Conservation (phyloP, 2,329 filamentous ascomycete genomes). For the Botrytis tulipae region DNA sequence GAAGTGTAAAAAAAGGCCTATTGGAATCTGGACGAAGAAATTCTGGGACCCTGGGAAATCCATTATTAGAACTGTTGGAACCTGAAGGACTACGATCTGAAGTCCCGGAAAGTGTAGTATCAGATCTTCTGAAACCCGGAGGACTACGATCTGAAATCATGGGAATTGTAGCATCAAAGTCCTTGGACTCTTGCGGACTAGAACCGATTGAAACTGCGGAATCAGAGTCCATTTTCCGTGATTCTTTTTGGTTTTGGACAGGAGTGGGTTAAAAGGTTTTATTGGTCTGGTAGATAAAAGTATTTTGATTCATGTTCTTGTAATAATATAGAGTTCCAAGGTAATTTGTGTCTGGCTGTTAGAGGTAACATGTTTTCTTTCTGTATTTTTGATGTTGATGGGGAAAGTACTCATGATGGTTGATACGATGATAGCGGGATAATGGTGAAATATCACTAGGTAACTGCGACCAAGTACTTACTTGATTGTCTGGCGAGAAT, state of each 20-base stretch:
- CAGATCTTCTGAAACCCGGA: neutral
- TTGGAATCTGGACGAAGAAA: rapidly evolving
- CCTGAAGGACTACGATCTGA: no score
- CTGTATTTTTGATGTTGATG: neutral
- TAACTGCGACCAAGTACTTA: neutral
- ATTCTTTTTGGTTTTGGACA: neutral
- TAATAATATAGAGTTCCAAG: neutral
- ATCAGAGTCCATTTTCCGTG: no score
- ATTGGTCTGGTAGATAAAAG: neutral
- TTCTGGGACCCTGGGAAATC: rapidly evolving
- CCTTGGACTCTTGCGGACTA: neutral
- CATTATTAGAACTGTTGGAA: rapidly evolving
- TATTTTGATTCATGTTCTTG: neutral
- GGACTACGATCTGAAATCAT: neutral
- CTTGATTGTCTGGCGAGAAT: neutral
- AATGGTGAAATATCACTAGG: neutral
- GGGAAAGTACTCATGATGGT: neutral
- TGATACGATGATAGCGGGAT: neutral
- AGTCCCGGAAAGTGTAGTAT: neutral
- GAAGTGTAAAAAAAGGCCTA: neutral
- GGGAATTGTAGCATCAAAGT: neutral
- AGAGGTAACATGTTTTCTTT: neutral
- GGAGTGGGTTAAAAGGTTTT: no score
- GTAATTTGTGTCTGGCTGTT: neutral
- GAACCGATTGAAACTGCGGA: no score